Evolutionary conservation across 345 rosid genomes (phyloP).

Genomic region (Sisymbrium irio): DNA sequence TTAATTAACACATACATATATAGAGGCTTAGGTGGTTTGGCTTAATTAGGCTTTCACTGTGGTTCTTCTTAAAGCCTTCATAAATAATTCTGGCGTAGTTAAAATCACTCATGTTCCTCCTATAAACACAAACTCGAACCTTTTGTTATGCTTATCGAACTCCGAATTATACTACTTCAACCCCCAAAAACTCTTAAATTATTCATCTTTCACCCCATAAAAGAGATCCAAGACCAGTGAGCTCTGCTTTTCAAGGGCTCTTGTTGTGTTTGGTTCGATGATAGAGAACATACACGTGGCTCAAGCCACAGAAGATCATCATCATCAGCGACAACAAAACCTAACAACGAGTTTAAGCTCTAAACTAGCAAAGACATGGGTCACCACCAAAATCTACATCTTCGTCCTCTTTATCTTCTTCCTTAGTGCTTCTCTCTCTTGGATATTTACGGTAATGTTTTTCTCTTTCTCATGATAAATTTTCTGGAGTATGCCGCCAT

Average conservation of each 20-base stretch:
- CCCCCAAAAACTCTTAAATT: neutral
- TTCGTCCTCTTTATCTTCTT: conserved; percentile 36
- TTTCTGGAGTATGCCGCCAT: neutral
- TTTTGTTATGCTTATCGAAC: conserved; percentile 4
- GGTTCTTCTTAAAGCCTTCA: neutral
- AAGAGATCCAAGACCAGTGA: neutral
- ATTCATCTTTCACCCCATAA: neutral
- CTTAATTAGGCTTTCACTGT: neutral
- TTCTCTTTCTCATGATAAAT: neutral
- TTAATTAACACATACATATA: conserved; percentile 1
- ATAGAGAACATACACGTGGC: conserved; percentile 8
- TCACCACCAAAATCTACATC: conserved; percentile 27
- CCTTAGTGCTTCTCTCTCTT: conserved; percentile 33
- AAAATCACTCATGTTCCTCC: neutral
- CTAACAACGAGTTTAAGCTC: conserved; percentile 10
- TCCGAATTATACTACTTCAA: neutral
- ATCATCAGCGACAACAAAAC: conserved; percentile 17
- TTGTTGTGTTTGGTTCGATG: conserved; percentile 17
- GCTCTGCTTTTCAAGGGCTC: conserved; percentile 3
- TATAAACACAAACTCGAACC: neutral
- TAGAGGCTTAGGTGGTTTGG: neutral
- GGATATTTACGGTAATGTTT: conserved; percentile 33
- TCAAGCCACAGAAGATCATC: conserved; percentile 12
- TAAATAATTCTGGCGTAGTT: neutral
- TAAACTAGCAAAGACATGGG: conserved; percentile 33